A percentile compares a stretch with the other conserved stretches of the same genome.
phyloP scores from a whole-genome alignment of 2,329 filamentous ascomycete species.

The Gnomoniopsis sp. region DNA sequence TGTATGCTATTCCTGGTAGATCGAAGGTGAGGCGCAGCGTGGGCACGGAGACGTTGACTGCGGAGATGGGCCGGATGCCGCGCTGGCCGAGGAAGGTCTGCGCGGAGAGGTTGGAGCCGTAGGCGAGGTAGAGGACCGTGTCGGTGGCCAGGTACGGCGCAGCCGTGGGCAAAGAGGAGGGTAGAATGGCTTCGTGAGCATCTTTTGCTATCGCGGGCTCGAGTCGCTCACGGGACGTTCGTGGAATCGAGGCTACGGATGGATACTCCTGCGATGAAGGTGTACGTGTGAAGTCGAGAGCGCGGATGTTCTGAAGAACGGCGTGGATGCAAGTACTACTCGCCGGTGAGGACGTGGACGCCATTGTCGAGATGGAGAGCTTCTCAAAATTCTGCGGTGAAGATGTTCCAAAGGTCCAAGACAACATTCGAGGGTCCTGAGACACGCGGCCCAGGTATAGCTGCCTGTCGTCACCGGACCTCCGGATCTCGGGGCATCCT shows the following conservation, averaged over 20 bases:
- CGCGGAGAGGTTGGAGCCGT: conserved; percentile 83
- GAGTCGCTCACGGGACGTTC: conserved; percentile 36
- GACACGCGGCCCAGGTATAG: no score
- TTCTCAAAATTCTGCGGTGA: no score
- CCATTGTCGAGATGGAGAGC: background rate
- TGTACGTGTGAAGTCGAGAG: conserved; percentile 1
- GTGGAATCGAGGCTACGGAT: conserved; percentile 31
- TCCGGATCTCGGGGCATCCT: no score
- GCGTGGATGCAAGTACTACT: conserved; percentile 3
- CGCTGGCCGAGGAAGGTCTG: conserved; percentile 76
- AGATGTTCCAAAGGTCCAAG: no score
- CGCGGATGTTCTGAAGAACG: conserved; percentile 3
- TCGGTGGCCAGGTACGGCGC: conserved; percentile 20
- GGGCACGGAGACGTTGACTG: conserved; percentile 79
- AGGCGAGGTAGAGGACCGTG: conserved; percentile 78
- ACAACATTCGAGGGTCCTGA: no score
- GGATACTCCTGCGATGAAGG: conserved; percentile 19
- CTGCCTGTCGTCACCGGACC: no score
- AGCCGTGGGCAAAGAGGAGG: conserved; percentile 24
- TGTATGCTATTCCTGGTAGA: conserved; percentile 79
- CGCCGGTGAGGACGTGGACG: background rate
- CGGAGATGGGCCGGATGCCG: conserved; percentile 76
- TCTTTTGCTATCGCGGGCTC: conserved; percentile 24
- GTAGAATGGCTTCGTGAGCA: conserved; percentile 21
- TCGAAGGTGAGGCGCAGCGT: conserved; percentile 77